phyloP scores from a whole-genome alignment of 1,284 basidiomycete genomes.

The Malassezia equina region DNA sequence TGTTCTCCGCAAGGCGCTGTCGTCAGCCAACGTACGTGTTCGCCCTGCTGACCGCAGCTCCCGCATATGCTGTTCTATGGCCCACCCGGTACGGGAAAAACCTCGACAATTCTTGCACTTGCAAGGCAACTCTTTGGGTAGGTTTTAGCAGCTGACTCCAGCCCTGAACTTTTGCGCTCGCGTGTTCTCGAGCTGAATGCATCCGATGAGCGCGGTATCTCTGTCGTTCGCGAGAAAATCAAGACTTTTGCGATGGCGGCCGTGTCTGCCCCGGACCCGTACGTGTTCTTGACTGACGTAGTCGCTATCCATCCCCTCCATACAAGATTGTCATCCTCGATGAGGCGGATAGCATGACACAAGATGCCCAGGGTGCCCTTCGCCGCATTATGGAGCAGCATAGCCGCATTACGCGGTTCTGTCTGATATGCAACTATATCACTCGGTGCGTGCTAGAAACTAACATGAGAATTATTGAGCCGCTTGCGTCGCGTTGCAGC shows the following conservation, averaged over 20 bases:
- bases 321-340: conserved; percentile 99
- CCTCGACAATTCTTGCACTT: conserved; percentile 90
- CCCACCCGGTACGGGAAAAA: conserved; percentile 96
- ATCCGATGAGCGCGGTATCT: conserved; percentile 94
- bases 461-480: conserved; percentile 81
- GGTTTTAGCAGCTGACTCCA: conserved; percentile 43
- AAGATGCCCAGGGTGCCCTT: conserved; percentile 91
- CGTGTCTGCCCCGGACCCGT: conserved; percentile 29
- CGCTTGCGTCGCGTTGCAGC: conserved; percentile 93
- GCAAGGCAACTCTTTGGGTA: conserved; percentile 81
- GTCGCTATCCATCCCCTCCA: conserved; percentile 78
- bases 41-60: conserved; percentile 55
- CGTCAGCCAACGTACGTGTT: conserved; percentile 73
- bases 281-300: not conserved
- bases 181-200: conserved; percentile 97
- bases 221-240: conserved; percentile 93
- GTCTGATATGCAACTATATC: conserved; percentile 98
- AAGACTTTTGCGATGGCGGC: conserved; percentile 80
- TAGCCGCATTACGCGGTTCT: conserved; percentile 91
- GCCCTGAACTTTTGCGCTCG: conserved; percentile 84
- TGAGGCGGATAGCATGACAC: conserved; percentile 99
- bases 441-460: conserved; percentile 62
- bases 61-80: conserved; percentile 99
- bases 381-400: conserved; percentile 98
- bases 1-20: conserved; percentile 78